Base-by-base conservation (phyloP, 768 basidiomycete genomes). In the Termitomyces sp. region DNA sequence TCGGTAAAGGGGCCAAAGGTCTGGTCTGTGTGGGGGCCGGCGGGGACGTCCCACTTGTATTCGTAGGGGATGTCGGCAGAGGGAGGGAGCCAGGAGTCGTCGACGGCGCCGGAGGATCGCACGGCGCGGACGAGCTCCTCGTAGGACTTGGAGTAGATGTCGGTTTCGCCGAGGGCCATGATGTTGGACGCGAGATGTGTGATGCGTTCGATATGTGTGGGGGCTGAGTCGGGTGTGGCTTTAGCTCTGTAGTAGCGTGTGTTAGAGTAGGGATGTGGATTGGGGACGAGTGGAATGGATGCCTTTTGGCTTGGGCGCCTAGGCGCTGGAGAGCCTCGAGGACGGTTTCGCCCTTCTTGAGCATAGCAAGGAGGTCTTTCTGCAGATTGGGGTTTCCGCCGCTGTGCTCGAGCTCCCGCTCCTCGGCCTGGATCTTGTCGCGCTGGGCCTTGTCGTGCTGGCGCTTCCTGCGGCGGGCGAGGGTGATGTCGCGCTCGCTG, bases 281-380 rank as follows among this genome's bases (percentile, higher is more conserved):
- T 14, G 35, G 12, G 12, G 14, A 14, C 4, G 4, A 2, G 35
- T 14, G 35, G 35, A 0, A 14, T 23, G 23, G 23, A 1, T 23
- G 14, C 35, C 35, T 84, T 70, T 85, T 89, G 43, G 84, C 80
- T 63, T 79, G 79, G 5, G 74, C 71, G 10, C 96, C 96, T 4
- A 98, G 72, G 19, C 97, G 82, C 63, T 93, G 90, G 46, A 99
- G 71, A 14, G 93, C 92, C 66, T 93, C 90, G 33, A 98, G 74
- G 2, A 98, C 87, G 0, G 91, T 91, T 70, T 98, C 97, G 1
- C 94, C 93, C 64, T 89, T 87, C 71, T 89, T 89, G 64, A 98
- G 78, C 71, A 89, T 76, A 9, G 75, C 73, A 2, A 97, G 74
- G 1, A 98, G 76, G 60, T 89, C 75, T 60, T 78, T 74, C 66